These are phyloP conservation scores for Mimosa pudica DNA, from an alignment of 306 rosid species.

Conservation along the genomic window DNA sequence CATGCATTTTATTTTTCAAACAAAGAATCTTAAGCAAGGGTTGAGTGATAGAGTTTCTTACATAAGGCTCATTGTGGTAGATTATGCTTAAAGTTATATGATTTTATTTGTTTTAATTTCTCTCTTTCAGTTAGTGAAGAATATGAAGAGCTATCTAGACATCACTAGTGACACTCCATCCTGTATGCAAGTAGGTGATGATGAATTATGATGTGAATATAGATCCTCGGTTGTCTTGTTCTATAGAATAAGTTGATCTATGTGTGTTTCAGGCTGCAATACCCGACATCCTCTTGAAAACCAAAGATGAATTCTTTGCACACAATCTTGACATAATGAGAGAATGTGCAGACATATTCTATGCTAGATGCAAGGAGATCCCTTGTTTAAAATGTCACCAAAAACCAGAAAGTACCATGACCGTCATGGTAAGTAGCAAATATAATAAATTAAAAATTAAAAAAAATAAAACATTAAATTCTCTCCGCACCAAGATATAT, in stretches of 20 bases:
- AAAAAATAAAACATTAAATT: too few species aligned
- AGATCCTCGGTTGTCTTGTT: not conserved
- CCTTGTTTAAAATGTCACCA: slow-evolving; percentile 65
- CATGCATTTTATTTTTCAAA: not conserved
- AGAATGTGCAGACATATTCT: slow-evolving; percentile 49
- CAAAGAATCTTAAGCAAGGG: not conserved
- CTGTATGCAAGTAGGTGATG: slow-evolving; percentile 57
- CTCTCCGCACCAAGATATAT: too few species aligned
- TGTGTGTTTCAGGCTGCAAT: slow-evolving; percentile 56
- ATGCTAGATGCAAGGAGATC: slow-evolving; percentile 50
- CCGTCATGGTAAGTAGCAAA: slow-evolving; percentile 49
- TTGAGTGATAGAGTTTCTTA: slow-evolving; percentile 2
- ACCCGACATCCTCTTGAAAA: slow-evolving; percentile 53
- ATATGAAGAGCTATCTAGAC: slow-evolving; percentile 48
- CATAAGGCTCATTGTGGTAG: not conserved
- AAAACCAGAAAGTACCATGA: slow-evolving; percentile 75
- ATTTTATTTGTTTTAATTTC: slow-evolving; percentile 2
- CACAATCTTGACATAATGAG: slow-evolving; percentile 43
- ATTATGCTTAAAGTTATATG: not conserved
- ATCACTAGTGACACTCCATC: slow-evolving; percentile 58
- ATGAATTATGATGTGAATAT: not conserved
- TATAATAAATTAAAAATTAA: not conserved
- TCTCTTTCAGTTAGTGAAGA: slow-evolving; percentile 45
- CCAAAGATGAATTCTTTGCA: slow-evolving; percentile 47
- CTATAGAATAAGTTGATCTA: slow-evolving; percentile 1